These are phyloP conservation scores for Botrytis medusae DNA, from an alignment of 2,329 filamentous ascomycete species.

Conservation along the genomic window DNA sequence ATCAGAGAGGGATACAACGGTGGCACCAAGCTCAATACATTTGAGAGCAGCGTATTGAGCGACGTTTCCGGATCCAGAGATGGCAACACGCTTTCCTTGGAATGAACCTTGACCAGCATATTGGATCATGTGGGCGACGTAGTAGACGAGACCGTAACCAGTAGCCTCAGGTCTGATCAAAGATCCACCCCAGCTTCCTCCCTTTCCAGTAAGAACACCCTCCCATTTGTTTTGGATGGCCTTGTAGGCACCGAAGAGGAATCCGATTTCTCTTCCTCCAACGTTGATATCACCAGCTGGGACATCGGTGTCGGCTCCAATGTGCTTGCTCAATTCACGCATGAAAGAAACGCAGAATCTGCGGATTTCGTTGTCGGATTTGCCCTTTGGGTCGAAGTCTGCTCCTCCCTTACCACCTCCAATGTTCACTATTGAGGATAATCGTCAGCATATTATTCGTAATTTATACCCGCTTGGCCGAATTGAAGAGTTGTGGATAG, in stretches of 20 bases:
- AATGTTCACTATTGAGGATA: slow-evolving; percentile 67
- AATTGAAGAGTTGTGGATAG: background rate
- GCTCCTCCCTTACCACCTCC: slow-evolving; percentile 96
- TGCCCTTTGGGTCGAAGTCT: slow-evolving; percentile 99
- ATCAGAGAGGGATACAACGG: slow-evolving; percentile 90
- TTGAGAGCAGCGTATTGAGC: slow-evolving; percentile 97
- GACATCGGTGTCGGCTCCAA: slow-evolving; percentile 92
- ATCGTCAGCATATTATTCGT: slow-evolving; percentile 17
- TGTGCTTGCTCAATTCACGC: slow-evolving; percentile 93
- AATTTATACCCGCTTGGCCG: background rate
- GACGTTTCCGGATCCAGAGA: slow-evolving; percentile 97
- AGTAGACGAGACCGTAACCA: slow-evolving; percentile 95
- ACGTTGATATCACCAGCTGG: slow-evolving; percentile 98
- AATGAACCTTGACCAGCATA: slow-evolving; percentile 85
- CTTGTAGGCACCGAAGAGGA: slow-evolving; percentile 92
- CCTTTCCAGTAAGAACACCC: slow-evolving; percentile 95
- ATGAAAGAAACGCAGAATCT: slow-evolving; percentile 97
- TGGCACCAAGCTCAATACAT: slow-evolving; percentile 91
- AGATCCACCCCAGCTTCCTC: slow-evolving; percentile 85
- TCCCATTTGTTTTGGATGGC: slow-evolving; percentile 87
- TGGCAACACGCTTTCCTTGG: slow-evolving; percentile 87
- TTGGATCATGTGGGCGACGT: slow-evolving; percentile 92
- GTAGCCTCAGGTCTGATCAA: slow-evolving; percentile 96
- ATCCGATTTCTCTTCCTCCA: slow-evolving; percentile 87
- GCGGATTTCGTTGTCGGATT: slow-evolving; percentile 95